Evolutionary conservation across 306 rosid species (phyloP).

Genomic region (Fragaria iinumae): DNA sequence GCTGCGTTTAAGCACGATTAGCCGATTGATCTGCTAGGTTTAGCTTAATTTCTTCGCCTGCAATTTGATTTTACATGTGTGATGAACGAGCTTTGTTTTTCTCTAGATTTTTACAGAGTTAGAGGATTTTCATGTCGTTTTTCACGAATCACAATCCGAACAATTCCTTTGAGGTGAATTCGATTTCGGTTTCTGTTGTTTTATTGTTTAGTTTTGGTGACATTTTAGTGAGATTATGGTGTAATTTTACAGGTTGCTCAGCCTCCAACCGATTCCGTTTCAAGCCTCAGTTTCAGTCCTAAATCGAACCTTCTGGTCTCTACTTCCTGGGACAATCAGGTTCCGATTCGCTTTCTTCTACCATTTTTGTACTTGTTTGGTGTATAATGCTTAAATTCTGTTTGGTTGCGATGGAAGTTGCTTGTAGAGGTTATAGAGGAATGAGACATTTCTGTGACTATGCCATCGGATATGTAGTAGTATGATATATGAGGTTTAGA

Average conservation of each 20-base stretch:
- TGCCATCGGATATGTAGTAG: background rate
- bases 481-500: background rate
- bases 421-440: background rate
- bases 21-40: background rate
- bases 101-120: background rate
- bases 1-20: background rate
- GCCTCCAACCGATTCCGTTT: conserved; percentile 72
- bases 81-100: background rate
- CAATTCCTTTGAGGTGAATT: conserved; percentile 15
- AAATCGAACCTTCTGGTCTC: conserved; percentile 75
- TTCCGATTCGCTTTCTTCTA: conserved; percentile 4
- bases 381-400: background rate
- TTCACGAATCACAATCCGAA: conserved; percentile 1
- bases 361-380: background rate
- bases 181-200: background rate
- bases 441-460: no score
- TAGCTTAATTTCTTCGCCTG: background rate
- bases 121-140: conserved; percentile 10
- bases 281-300: conserved; percentile 67
- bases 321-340: conserved; percentile 90
- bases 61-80: background rate
- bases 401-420: background rate
- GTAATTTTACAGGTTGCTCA: conserved; percentile 54
- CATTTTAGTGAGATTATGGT: background rate
- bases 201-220: background rate